Base-by-base conservation (phyloP, 441 rosid genomes). In the Populus hybrid region DNA sequence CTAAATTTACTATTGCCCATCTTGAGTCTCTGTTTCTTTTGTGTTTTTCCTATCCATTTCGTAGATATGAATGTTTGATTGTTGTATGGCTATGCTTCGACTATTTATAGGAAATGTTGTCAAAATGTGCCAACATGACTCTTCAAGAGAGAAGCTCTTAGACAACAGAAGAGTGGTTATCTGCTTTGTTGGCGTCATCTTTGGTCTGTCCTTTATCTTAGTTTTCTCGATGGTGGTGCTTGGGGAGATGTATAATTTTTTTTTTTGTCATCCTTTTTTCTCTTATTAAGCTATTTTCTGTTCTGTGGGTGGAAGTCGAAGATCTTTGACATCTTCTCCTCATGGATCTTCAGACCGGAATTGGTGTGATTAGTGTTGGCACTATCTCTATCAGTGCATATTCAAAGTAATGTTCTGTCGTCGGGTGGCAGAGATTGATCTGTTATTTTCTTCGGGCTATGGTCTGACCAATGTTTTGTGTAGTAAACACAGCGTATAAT, bases 91-190 rank as follows among this genome's bases (percentile, higher is more conserved):
- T 24, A 1, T 46, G 63, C 16, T 10, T 70, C 28, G 38, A 42
- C 69, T 50, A 21, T 65, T 80, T 81, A 76, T 61, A 83, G 86
- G 81, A 78, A 69, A 78, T 81, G 32, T 35, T 83, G 78, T 76
- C 80, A 18, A 81, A 81, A 76, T 83, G 74, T 67, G 84, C 72
- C 23, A 69, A 71, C 76, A 75, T 83, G 84, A 69, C 64, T 23
- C 82, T 83, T 54, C 67, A 78, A 36, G 83, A 71, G 50, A 81
- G 81, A 77, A 83, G 71, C 50, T 76, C 77, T 6, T 73, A 30
- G 1, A 26, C 78, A 35, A 28, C 77, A 1, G 79, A 50, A 42
- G 86, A 78, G 30, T 78, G 72, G 78, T 57, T 70, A 71, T 73
- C 81, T 14, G 59, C 70, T 6, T 10, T 78, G 72, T 69, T 80